Evolutionary conservation across 352 stramenopile species (phyloP), one percentile per base, ranked within the genome.

Genomic region (Hyaloperonospora arabidopsidis): DNA sequence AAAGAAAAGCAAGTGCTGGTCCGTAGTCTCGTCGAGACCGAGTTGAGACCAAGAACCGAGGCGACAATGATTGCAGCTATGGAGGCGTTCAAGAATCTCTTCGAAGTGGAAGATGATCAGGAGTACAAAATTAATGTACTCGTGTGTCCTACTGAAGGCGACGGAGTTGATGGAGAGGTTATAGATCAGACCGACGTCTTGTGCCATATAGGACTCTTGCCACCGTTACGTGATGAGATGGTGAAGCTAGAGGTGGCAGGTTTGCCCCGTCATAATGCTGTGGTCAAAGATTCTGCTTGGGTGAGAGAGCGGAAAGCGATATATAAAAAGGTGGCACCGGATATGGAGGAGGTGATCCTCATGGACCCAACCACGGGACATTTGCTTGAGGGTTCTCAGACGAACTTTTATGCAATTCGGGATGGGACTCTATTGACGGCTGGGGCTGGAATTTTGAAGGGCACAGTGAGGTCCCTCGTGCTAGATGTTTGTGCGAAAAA

Each of bases 121-220:
- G 82, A 93, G 65, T 93, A 86, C 74, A 93, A 93, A 63, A 74
- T 93, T 55, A 90, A 84, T 39, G 65, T 90, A 25, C 66, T 93
- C 14, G 69, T 93, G 35, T 89, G 79, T 53, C 51, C 65, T 23
- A 48, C 59, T 22, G 52, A 69, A 3, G 57, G 62, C 14, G 59
- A 59, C n/a, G 40, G 44, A 13, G 17, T 45, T 15, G 45, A 55
- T 32, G 29, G 35, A 28, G 39, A 65, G n/a, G 45, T 63, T 8
- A 34, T 83, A 8, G 50, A 35, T n/a, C 51, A 58, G 23, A 72
- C 59, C 12, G 74, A 90, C 38, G 45, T 93, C 18, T 86, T 79
- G 49, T 89, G 79, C 48, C 82, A 93, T 60, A 72, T 93, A 13
- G 77, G 76, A 1, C 48, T 93, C 39, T 63, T 93, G n/a, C 65